Evolutionary conservation across 139 green algal genomes (phyloP), one percentile per base, ranked within the genome.

Genomic region (Yamagishiella unicocca): DNA sequence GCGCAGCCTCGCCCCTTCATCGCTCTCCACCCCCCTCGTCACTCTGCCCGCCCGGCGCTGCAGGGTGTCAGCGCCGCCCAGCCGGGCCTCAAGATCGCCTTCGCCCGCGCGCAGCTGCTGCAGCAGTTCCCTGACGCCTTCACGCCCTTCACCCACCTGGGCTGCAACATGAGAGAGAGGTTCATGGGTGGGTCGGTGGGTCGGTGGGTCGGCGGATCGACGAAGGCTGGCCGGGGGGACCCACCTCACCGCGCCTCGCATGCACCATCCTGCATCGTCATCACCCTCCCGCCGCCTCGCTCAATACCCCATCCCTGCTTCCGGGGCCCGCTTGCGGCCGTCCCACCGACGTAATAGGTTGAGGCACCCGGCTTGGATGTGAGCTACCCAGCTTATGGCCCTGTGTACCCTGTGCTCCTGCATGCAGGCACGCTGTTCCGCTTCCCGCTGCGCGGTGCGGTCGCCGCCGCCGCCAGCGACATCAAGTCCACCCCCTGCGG

Each of bases 71-170:
- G 40, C 64, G 58, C 91, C 2, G 91, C 93, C 0, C 91, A 95
- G 77, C 90, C 90, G 42, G 90, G 90, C 70, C 89, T 97, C 37
- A 93, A 95, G 43, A 95, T 98, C 61, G 89, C 83, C 38, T 95
- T 98, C 42, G 66, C 88, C n/a, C 87, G 89, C 19, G 83, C 90
- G 19, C 75, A 90, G 42, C 81, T 98, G 74, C 61, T 93, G 40
- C 43, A 37, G 27, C 93, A 96, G 89, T 98, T 98, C 85, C 95
- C 95, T 2, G 95, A 97, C 77, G 89, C 95, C 17, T 94, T 95
- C 68, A 31, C 71, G 70, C 94, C 95, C 22, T 97, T 93, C 85
- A 88, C 82, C 1, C 81, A 87, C 64, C 66, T 79, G 42, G 66
- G 81, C 35, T 87, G 64, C 81, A 87, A 3, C 80, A 71, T 77